A percentile compares a stretch with the other conserved stretches of the same genome.
These are phyloP conservation scores for Streptanthus diversifolius DNA, from an alignment of 345 rosid genomes.

Conservation along the genomic window DNA sequence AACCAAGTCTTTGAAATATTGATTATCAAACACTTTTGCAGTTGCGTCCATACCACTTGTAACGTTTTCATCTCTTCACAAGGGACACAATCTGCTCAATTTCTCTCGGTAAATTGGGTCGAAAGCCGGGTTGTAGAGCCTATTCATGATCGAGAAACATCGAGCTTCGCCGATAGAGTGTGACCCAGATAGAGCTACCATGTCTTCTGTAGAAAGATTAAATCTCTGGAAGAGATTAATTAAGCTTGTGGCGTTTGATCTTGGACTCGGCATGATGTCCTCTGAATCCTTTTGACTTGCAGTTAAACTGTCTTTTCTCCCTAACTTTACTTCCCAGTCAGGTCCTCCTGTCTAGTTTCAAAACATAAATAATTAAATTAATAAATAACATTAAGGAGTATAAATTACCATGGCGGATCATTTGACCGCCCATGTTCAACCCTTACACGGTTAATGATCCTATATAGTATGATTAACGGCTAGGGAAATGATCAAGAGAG, in stretches of 20 bases:
- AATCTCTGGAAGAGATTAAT: conserved; percentile 50
- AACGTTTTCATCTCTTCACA: conserved; percentile 56
- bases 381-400: no score
- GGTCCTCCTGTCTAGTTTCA: conserved; percentile 70
- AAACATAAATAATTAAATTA: neutral
- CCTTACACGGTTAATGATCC: no score
- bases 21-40: conserved; percentile 51
- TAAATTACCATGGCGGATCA: neutral
- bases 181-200: conserved; percentile 89
- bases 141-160: conserved; percentile 66
- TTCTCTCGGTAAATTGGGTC: conserved; percentile 47
- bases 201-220: conserved; percentile 61
- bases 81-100: conserved; percentile 57
- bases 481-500: no score
- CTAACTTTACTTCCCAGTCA: conserved; percentile 70
- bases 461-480: no score
- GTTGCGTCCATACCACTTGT: conserved; percentile 69
- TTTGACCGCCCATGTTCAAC: no score
- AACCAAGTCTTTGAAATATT: conserved; percentile 71
- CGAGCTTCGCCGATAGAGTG: conserved; percentile 77
- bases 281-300: conserved; percentile 66
- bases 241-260: conserved; percentile 48
- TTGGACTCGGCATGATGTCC: conserved; percentile 80
- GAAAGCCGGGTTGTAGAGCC: conserved; percentile 73
- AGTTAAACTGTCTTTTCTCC: conserved; percentile 68